Evolutionary conservation across 257 asterid species (phyloP).

Genomic region (Gentiana macrophylla): DNA sequence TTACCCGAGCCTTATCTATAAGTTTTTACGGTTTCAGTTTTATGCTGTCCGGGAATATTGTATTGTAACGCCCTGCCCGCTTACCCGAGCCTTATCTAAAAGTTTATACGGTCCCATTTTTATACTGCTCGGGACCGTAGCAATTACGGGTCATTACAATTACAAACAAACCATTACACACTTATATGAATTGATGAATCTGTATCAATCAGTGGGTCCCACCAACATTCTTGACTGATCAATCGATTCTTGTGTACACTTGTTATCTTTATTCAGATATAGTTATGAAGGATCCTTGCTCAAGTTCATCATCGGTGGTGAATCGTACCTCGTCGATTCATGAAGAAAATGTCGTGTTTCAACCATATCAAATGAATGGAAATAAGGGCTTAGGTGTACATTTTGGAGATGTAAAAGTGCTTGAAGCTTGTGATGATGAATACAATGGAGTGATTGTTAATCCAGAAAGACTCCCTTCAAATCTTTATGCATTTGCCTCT

Average conservation of each 20-base stretch:
- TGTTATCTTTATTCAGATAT: constrained; percentile 21
- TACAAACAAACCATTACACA: too few relatives aligned
- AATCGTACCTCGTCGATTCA: constrained; percentile 25
- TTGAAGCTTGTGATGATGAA: constrained; percentile 68
- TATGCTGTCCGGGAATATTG: too few relatives aligned
- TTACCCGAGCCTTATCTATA: too few relatives aligned
- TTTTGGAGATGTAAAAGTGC: constrained; percentile 24
- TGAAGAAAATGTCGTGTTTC: constrained; percentile 27
- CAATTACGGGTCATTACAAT: too few relatives aligned
- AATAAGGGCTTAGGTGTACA: constrained; percentile 23
- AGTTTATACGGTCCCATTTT: too few relatives aligned
- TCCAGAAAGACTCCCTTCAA: constrained; percentile 46
- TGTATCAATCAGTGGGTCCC: too few relatives aligned
- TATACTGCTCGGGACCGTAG: too few relatives aligned
- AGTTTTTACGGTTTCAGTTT: too few relatives aligned
- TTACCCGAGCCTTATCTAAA: too few relatives aligned
- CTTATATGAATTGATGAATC: too few relatives aligned
- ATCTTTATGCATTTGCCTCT: constrained; percentile 37
- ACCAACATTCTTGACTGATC: too few relatives aligned
- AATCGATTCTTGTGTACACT: not conserved
- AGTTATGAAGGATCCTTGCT: constrained; percentile 31
- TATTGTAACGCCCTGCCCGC: too few relatives aligned
- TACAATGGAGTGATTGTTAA: constrained; percentile 61
- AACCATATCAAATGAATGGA: constrained; percentile 32
- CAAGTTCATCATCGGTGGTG: constrained; percentile 21